Percentiles rank a stretch among this genome's conserved stretches.
Conservation (phyloP, 495 filamentous ascomycete species). For the Viridothelium virens region DNA sequence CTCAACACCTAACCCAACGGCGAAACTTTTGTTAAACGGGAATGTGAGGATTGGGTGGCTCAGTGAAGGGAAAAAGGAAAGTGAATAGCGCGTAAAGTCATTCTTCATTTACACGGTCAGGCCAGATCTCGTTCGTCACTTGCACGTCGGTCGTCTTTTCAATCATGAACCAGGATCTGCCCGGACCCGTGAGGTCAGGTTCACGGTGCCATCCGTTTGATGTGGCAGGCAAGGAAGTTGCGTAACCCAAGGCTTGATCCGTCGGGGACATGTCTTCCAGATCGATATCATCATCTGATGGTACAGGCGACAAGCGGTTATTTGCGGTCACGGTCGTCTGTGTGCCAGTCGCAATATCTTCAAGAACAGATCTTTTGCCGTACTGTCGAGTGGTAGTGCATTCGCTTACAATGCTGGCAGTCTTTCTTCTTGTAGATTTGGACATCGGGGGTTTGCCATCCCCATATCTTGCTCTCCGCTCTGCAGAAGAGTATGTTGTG, state of each 20-base stretch:
- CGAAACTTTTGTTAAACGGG: no score
- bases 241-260: neutral
- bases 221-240: neutral
- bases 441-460: neutral
- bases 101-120: neutral
- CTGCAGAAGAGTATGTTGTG: neutral
- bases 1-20: no score
- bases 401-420: neutral
- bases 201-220: neutral
- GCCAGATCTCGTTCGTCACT: neutral
- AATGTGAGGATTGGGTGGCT: no score
- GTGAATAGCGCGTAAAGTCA: neutral
- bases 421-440: neutral
- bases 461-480: neutral
- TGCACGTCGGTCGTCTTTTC: conserved; percentile 1
- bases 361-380: neutral
- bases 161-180: conserved; percentile 1
- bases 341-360: neutral
- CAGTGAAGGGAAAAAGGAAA: no score
- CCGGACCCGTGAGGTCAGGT: neutral
- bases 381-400: neutral
- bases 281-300: neutral
- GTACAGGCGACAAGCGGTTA: neutral
- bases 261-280: neutral
- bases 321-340: neutral